Percentiles rank a stretch among this genome's conserved stretches.
Conservation (phyloP, 2,329 filamentous ascomycete species). For the Botrytis fragariae region DNA sequence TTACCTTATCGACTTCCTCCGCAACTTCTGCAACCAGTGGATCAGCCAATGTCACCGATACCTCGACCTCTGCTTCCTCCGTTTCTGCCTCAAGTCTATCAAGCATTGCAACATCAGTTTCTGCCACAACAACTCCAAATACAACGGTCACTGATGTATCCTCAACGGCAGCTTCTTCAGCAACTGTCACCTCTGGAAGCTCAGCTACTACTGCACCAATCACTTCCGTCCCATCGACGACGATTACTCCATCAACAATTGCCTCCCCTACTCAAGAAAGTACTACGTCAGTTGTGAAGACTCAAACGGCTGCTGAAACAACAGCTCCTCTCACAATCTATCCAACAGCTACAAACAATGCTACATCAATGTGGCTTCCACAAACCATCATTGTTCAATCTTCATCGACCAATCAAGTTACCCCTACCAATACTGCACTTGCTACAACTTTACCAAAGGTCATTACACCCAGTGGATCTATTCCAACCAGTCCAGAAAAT, state of each 20-base stretch:
- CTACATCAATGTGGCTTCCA: constrained; percentile 32
- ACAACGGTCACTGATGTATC: constrained; percentile 14
- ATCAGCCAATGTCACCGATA: neutral
- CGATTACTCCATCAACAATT: constrained; percentile 21
- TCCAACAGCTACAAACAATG: constrained; percentile 33
- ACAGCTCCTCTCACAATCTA: constrained; percentile 23
- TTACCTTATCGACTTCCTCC: neutral
- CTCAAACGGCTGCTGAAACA: constrained; percentile 17
- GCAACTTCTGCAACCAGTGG: neutral
- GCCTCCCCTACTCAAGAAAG: neutral
- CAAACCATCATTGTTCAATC: constrained; percentile 28
- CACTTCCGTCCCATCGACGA: constrained; percentile 14
- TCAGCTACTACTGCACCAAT: constrained; percentile 6
- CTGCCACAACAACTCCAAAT: constrained; percentile 11
- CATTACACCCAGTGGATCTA: constrained; percentile 33
- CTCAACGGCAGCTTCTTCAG: constrained; percentile 11
- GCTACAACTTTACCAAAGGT: constrained; percentile 32
- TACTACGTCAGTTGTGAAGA: constrained; percentile 4
- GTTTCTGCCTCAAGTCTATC: constrained; percentile 4
- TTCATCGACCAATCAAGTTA: constrained; percentile 22
- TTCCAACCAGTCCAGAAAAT: constrained; percentile 46
- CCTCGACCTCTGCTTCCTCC: neutral
- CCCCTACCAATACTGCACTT: constrained; percentile 32
- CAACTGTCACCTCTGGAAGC: constrained; percentile 8
- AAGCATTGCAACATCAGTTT: constrained; percentile 4